These are phyloP conservation scores for Ascochyta koolunga DNA, from an alignment of 2,329 filamentous ascomycete genomes.

Conservation along the genomic window DNA sequence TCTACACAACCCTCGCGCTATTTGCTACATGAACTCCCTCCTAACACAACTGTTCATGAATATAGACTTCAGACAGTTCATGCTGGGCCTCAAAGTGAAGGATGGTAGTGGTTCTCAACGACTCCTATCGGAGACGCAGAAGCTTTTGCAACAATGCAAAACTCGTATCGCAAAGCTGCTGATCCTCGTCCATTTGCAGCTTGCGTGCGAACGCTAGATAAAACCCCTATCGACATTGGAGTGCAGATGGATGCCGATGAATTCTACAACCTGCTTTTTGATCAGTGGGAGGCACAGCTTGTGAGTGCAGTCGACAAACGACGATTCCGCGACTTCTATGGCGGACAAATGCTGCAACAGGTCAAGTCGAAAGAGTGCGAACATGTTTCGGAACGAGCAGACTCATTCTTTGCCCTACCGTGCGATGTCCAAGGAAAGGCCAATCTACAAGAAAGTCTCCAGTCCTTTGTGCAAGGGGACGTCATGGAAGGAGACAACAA, in stretches of 20 bases:
- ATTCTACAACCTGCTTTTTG: conserved; percentile 93
- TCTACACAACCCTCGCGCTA: conserved; percentile 89
- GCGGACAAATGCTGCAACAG: conserved; percentile 90
- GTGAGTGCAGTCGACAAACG: conserved; percentile 70
- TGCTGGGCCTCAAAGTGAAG: conserved; percentile 64
- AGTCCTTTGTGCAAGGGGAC: conserved; percentile 95
- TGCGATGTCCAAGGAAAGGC: conserved; percentile 95
- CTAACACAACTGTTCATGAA: conserved; percentile 98
- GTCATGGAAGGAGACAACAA: conserved; percentile 98
- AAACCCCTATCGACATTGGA: conserved; percentile 80
- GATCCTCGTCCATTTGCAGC: conserved; percentile 75
- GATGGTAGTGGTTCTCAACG: conserved; percentile 65
- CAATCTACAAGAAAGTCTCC: conserved; percentile 81
- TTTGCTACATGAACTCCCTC: conserved; percentile 95
- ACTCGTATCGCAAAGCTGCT: conserved; percentile 73
- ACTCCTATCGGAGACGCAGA: conserved; percentile 78
- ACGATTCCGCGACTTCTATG: conserved; percentile 81
- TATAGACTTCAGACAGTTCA: conserved; percentile 80
- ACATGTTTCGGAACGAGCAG: conserved; percentile 88
- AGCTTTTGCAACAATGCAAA: conserved; percentile 83
- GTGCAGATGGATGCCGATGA: conserved; percentile 98
- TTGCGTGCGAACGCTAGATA: conserved; percentile 82
- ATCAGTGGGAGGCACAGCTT: conserved; percentile 87
- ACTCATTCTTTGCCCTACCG: conserved; percentile 92
- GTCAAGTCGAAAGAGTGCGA: conserved; percentile 93